Percentiles rank a stretch among this genome's conserved stretches.
Conservation (phyloP, 192 early-diverging fungal species). For the Chytriomyces hyalinus region DNA sequence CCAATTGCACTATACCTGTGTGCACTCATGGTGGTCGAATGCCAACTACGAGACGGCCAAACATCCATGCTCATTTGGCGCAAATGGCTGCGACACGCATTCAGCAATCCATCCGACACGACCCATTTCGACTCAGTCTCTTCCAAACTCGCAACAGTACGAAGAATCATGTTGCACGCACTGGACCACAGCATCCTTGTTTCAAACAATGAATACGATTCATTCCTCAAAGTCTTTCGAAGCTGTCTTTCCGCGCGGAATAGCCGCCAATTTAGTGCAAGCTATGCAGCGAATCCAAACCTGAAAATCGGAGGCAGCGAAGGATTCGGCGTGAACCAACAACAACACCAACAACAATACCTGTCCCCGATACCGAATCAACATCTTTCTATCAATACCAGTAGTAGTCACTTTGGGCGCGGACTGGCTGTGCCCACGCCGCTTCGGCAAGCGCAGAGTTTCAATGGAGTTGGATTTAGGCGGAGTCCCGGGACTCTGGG, state of each 20-base stretch:
- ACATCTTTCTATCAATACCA: neutral
- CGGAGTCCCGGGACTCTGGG: neutral
- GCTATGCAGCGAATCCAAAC: neutral
- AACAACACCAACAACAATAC: neutral
- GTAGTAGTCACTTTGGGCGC: neutral
- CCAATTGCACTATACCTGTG: neutral
- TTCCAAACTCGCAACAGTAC: neutral
- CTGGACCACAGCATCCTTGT: conserved; percentile 1
- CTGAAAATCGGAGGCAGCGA: neutral
- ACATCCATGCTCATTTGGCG: neutral
- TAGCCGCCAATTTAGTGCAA: neutral
- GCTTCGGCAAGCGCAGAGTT: neutral
- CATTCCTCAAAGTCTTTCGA: conserved; percentile 17
- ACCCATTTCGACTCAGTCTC: neutral
- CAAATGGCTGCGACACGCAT: conserved; percentile 15
- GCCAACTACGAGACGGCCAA: conserved; percentile 19
- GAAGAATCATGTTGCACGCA: neutral
- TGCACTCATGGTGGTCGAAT: conserved; percentile 8
- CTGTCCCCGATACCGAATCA: no score
- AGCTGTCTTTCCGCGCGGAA: neutral
- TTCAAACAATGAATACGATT: neutral
- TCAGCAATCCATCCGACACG: neutral
- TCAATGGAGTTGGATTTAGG: neutral
- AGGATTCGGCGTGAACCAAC: neutral
- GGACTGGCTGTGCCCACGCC: neutral